A percentile compares a stretch with the other conserved stretches of the same genome.
Evolutionary conservation across 257 asterid species (phyloP).

Genomic region (Solanum clarkiae): DNA sequence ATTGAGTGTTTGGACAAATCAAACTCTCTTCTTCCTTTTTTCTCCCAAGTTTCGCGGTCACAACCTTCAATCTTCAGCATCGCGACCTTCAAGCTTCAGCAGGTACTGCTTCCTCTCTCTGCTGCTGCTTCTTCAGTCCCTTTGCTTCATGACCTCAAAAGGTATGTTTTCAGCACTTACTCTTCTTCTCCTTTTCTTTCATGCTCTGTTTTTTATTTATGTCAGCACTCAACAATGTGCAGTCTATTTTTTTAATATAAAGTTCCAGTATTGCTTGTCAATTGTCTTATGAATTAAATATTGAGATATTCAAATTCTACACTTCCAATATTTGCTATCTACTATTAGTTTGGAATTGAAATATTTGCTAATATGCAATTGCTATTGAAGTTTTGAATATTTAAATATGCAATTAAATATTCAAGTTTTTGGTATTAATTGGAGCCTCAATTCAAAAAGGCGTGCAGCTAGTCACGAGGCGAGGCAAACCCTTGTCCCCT

Average conservation of each 20-base stretch:
- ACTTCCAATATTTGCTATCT: too few species aligned
- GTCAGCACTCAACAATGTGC: background rate
- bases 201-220: background rate
- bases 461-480: too few species aligned
- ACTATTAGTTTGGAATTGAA: background rate
- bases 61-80: background rate
- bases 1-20: background rate
- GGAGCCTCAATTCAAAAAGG: too few species aligned
- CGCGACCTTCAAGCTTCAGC: background rate
- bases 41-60: background rate
- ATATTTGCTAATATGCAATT: too few species aligned
- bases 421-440: too few species aligned
- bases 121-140: background rate
- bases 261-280: too few species aligned
- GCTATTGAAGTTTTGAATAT: too few species aligned
- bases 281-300: background rate
- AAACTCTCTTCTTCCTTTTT: too few species aligned
- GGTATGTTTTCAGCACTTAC: background rate
- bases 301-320: too few species aligned
- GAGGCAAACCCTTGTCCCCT: too few species aligned
- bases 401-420: too few species aligned
- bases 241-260: too few species aligned
- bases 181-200: background rate
- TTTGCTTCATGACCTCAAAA: background rate
- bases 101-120: background rate